Conservation (phyloP, 2,329 filamentous ascomycete species). For the Monosporascus sp. region DNA sequence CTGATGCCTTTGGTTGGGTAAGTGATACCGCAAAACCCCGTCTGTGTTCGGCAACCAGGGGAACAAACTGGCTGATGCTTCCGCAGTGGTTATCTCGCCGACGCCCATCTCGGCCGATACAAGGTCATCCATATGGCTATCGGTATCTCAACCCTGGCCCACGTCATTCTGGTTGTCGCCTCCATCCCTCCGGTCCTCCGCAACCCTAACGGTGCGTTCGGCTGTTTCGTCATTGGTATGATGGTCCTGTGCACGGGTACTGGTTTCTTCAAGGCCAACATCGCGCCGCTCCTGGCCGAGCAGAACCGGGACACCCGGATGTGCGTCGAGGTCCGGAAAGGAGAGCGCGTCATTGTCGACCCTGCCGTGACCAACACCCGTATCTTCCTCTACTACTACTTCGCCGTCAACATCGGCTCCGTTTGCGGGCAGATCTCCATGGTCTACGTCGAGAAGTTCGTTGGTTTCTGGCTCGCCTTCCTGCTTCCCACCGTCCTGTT, state of each 20-base stretch:
- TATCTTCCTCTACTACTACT: constrained; percentile 60
- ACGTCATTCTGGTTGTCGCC: constrained; percentile 60
- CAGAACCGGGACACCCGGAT: constrained; percentile 58
- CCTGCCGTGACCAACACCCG: constrained; percentile 63
- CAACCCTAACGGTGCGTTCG: constrained; percentile 52
- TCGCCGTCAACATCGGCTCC: constrained; percentile 61
- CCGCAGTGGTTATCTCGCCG: constrained; percentile 51
- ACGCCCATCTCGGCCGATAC: constrained; percentile 69
- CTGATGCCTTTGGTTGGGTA: constrained; percentile 53
- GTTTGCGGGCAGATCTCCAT: constrained; percentile 57
- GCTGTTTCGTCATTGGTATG: constrained; percentile 63
- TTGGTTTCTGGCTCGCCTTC: constrained; percentile 70
- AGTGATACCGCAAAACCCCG: constrained; percentile 22
- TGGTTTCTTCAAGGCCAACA: constrained; percentile 78
- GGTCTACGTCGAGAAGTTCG: constrained; percentile 69
- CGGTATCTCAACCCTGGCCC: constrained; percentile 58
- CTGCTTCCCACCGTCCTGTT: constrained; percentile 63
- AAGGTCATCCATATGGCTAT: constrained; percentile 67
- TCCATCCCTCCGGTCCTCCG: constrained; percentile 59
- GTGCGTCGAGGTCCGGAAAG: constrained; percentile 49
- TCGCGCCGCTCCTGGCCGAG: constrained; percentile 66
- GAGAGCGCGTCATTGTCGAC: constrained; percentile 66
- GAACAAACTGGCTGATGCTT: not conserved
- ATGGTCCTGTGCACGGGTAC: constrained; percentile 56
- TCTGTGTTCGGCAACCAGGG: not conserved